These are phyloP conservation scores for Nymphaea colorata DNA, from an alignment of 164 flowering plant species.

Conservation along the genomic window DNA sequence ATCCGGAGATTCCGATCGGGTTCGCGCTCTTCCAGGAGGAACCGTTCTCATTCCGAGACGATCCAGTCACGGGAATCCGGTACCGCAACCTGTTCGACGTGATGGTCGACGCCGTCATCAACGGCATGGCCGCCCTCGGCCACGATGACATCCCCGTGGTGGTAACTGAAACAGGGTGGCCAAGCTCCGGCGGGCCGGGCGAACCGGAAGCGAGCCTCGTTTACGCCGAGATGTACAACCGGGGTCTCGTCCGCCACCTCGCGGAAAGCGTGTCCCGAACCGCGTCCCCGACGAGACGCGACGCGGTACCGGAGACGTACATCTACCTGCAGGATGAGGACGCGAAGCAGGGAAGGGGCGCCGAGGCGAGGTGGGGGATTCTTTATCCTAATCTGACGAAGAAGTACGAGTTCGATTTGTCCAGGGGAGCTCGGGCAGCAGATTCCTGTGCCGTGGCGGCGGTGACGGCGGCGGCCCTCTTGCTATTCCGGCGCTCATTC, in stretches of 20 bases:
- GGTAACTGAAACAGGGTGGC: conserved; percentile 90
- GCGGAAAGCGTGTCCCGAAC: conserved; percentile 19
- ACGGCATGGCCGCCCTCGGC: conserved; percentile 54
- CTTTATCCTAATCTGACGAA: conserved; percentile 39
- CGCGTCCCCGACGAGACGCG: conserved; percentile 63
- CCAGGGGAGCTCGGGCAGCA: background rate
- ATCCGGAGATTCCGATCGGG: conserved; percentile 51
- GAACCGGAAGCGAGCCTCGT: conserved; percentile 35
- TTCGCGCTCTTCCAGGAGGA: conserved; percentile 55
- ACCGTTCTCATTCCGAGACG: conserved; percentile 53
- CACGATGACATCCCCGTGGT: conserved; percentile 50
- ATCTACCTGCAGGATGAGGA: conserved; percentile 52
- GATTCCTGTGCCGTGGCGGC: background rate
- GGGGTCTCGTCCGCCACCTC: conserved; percentile 48
- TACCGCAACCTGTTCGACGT: conserved; percentile 69
- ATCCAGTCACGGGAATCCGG: conserved; percentile 49
- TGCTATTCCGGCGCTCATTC: background rate
- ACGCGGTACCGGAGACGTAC: conserved; percentile 46
- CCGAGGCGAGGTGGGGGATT: conserved; percentile 43
- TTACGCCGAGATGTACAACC: conserved; percentile 49
- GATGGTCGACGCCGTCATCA: conserved; percentile 62
- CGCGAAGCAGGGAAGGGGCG: conserved; percentile 1
- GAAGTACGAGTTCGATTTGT: conserved; percentile 38
- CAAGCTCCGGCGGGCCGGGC: conserved; percentile 25
- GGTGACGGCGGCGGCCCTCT: background rate